Evolutionary conservation across 306 rosid species (phyloP).

Genomic region (Cicer cuneatum): DNA sequence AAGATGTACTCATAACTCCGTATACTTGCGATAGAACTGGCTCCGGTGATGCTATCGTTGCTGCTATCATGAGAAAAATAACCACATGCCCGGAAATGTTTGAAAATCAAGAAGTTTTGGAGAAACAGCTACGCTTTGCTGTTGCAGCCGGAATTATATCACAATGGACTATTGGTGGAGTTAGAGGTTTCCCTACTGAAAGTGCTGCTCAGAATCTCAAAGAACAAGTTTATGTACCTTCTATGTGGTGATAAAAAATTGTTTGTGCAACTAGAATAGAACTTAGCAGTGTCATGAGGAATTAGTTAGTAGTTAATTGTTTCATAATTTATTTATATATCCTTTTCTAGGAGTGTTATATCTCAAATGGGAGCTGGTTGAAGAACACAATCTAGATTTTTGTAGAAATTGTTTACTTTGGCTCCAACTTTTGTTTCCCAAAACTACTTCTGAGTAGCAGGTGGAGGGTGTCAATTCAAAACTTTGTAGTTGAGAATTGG

Average conservation of each 20-base stretch:
- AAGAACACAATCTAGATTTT: constrained; percentile 39
- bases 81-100: constrained; percentile 83
- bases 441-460: constrained; percentile 5
- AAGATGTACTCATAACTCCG: constrained; percentile 94
- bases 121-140: constrained; percentile 86
- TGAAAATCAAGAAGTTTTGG: constrained; percentile 70
- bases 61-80: constrained; percentile 82
- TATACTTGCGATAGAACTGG: constrained; percentile 94
- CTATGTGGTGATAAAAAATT: constrained; percentile 73
- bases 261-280: constrained; percentile 13
- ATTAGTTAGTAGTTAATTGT: constrained; percentile 34
- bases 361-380: constrained; percentile 15
- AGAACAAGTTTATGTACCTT: constrained; percentile 96
- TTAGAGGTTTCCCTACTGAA: constrained; percentile 89
- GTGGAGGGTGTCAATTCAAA: constrained; percentile 30
- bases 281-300: constrained; percentile 16
- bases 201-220: constrained; percentile 97
- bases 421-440: constrained; percentile 37
- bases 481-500: constrained; percentile 46
- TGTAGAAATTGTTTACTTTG: constrained; percentile 29
- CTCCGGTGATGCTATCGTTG: constrained; percentile 97
- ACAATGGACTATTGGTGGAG: constrained; percentile 94
- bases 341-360: constrained; percentile 28
- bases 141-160: constrained; percentile 90
- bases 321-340: constrained; percentile 26